Evolutionary conservation across 2,329 filamentous ascomycete genomes (phyloP).

Genomic region (Trichoderma sp.): DNA sequence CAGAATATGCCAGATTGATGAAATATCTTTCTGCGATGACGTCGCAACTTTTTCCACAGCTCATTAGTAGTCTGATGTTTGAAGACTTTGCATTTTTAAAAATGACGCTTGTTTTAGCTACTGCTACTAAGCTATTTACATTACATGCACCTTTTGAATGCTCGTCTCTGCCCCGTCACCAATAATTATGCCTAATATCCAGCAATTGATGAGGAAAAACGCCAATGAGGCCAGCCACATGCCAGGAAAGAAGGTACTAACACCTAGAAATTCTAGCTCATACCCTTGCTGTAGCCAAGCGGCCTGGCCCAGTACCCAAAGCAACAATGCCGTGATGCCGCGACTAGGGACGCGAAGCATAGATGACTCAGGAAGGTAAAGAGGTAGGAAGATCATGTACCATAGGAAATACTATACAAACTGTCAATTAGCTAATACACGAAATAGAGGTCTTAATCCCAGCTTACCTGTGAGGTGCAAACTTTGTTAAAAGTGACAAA

Average conservation of each 20-base stretch:
- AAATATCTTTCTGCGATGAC: not conserved
- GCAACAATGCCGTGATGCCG: conserved; percentile 61
- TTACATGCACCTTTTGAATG: conserved; percentile 25
- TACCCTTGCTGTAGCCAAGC: conserved; percentile 75
- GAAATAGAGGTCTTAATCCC: too few species aligned
- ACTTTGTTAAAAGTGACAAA: conserved; percentile 99
- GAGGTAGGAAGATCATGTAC: conserved; percentile 91
- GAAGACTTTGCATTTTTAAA: not conserved
- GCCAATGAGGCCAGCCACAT: conserved; percentile 71
- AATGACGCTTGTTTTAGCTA: not conserved
- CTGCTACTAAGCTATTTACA: not conserved
- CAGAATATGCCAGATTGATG: not conserved
- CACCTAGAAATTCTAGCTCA: conserved; percentile 73
- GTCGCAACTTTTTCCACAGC: not conserved
- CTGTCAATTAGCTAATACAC: too few species aligned
- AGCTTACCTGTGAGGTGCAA: conserved; percentile 86
- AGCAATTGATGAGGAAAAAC: conserved; percentile 85
- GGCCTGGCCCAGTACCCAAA: conserved; percentile 77
- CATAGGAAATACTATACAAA: conserved; percentile 83
- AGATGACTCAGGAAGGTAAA: conserved; percentile 80
- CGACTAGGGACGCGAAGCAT: conserved; percentile 58
- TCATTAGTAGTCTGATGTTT: not conserved
- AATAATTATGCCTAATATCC: conserved; percentile 80
- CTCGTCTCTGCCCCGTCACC: conserved; percentile 49
- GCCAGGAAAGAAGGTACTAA: conserved; percentile 80